Evolutionary conservation across 768 basidiomycete genomes (phyloP), one percentile per base, ranked within the genome.

Genomic region (Austroboletus festivus): DNA sequence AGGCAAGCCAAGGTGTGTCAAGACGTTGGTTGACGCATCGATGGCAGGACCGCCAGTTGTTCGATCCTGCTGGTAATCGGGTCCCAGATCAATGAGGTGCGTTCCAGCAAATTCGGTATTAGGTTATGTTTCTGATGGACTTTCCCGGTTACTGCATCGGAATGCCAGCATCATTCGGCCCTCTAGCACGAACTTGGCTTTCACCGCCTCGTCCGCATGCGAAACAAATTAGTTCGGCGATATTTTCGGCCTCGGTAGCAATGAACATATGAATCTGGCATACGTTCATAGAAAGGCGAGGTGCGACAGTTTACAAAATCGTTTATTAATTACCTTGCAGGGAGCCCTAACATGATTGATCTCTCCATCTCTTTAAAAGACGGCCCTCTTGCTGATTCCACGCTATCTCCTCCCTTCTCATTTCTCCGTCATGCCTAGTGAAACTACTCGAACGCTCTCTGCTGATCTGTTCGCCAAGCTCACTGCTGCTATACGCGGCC

Each of bases 401-500:
- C 30, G 20, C 12, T 43, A n/a, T n/a, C 38, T 13, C 18, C 34
- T 15, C 13, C 21, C 12, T 43, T 31, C 20, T 26, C 9, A 42
- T 12, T n/a, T n/a, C n/a, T n/a, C 24, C 50, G 41, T n/a, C 48
- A 66, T 67, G 67, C 16, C 22, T n/a, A 21, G 18, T 21, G 38
- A 40, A 39, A 42, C 38, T 23, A 7, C 49, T 9, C 41, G 30
- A 11, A 23, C 48, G 12, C 56, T 65, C 9, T 26, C 56, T 4
- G n/a, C 42, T 13, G 62, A 67, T 16, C 67, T 77, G 20, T 69
- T 73, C 55, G 63, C 73, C 38, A 76, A 81, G 58, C 71, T 82
- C 19, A 68, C 67, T 12, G 63, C 71, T 19, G 55, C 70, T 8
- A 72, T 79, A 52, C 68, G 76, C 42, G 81, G 81, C 15, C 64